These are phyloP conservation scores for Chlorella sp. DNA, from an alignment of 139 green algal genomes.

Conservation along the genomic window DNA sequence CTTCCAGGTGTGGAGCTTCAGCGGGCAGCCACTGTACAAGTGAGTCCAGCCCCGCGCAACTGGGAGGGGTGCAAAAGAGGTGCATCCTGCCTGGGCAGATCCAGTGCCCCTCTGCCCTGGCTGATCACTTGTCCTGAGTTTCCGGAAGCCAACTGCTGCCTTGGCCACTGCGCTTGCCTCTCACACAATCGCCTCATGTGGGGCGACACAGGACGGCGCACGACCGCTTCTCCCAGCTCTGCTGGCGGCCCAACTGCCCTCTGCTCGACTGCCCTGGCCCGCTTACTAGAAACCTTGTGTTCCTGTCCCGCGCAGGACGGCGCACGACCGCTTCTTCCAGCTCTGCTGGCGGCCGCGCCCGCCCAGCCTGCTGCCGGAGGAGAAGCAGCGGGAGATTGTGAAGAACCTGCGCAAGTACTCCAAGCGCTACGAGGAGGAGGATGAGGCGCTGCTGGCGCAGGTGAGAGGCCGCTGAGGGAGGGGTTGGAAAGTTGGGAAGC, in stretches of 20 bases:
- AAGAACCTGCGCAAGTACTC: conserved; percentile 94
- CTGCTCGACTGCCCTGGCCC: no score
- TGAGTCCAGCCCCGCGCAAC: no score
- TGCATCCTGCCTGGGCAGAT: no score
- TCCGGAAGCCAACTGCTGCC: no score
- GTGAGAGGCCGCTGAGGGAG: conserved; percentile 24
- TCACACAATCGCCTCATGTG: no score
- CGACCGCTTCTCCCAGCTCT: conserved; percentile 95
- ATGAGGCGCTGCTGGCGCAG: conserved; percentile 82
- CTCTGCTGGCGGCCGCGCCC: conserved; percentile 95
- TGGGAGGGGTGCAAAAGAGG: no score
- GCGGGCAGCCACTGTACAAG: conserved; percentile 88
- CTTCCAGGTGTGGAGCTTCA: conserved; percentile 92
- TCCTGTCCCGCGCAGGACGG: conserved; percentile 39
- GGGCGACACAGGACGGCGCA: conserved; percentile 60
- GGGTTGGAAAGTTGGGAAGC: no score
- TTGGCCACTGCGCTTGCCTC: no score
- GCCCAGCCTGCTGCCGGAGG: conserved; percentile 79
- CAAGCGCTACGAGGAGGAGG: conserved; percentile 95
- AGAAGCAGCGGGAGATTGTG: conserved; percentile 90
- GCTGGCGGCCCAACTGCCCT: conserved; percentile 97
- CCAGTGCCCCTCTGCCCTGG: no score
- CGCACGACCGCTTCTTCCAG: conserved; percentile 91
- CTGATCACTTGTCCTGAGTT: no score
- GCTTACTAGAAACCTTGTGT: no score